Conservation (phyloP, 495 filamentous ascomycete genomes). For the Penicillium cataractarum region DNA sequence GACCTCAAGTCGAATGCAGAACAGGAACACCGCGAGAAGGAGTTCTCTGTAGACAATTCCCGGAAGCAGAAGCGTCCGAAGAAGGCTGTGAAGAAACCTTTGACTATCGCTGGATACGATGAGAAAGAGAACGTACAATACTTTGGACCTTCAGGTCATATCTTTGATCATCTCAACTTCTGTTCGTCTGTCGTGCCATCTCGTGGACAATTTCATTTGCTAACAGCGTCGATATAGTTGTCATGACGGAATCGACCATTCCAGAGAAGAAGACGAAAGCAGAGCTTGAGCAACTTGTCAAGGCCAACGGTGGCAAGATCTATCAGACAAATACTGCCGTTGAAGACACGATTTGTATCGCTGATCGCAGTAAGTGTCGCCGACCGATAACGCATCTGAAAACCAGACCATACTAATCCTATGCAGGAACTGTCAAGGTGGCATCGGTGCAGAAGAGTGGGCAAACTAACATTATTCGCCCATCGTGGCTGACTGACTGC, state of each 20-base stretch:
- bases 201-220: background rate
- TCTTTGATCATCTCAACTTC: conserved; percentile 80
- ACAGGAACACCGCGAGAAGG: conserved; percentile 70
- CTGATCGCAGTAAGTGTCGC: conserved; percentile 64
- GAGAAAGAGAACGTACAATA: conserved; percentile 53
- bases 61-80: conserved; percentile 62
- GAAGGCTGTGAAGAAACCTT: conserved; percentile 62
- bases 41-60: conserved; percentile 80
- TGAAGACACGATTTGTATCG: conserved; percentile 68
- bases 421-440: conserved; percentile 74
- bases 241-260: conserved; percentile 62
- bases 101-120: conserved; percentile 74
- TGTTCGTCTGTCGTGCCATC: conserved; percentile 49
- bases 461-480: conserved; percentile 70
- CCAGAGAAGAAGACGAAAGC: conserved; percentile 73
- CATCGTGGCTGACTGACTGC: conserved; percentile 86
- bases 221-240: conserved; percentile 41
- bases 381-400: background rate
- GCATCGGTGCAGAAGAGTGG: conserved; percentile 75
- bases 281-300: conserved; percentile 84
- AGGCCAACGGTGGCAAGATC: conserved; percentile 82
- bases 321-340: conserved; percentile 70
- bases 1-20: conserved; percentile 73
- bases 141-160: conserved; percentile 55
- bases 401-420: conserved; percentile 15